Evolutionary conservation across 2,329 filamentous ascomycete genomes (phyloP).

Genomic region (Colletotrichum chlorophyti): DNA sequence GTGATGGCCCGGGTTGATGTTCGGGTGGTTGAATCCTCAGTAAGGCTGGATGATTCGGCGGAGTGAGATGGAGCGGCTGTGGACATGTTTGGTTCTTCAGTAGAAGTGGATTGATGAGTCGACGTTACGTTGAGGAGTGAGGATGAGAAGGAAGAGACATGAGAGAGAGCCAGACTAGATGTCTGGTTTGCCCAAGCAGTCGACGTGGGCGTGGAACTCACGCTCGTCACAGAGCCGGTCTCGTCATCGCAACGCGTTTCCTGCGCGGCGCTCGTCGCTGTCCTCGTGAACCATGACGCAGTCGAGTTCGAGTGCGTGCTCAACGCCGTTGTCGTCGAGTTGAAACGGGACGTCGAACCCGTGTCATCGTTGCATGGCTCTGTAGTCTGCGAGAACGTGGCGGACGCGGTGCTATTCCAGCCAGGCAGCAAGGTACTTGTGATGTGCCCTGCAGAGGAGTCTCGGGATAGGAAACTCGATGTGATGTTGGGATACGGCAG

Average conservation of each 20-base stretch:
- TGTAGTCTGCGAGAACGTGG: neutral
- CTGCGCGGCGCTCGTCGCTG: neutral
- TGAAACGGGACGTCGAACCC: neutral
- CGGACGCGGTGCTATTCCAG: neutral
- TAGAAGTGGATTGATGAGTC: no score
- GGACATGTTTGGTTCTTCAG: no score
- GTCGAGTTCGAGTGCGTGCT: neutral
- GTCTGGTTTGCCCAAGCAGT: neutral
- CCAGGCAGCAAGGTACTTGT: neutral
- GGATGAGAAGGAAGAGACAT: neutral
- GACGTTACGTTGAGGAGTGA: no score
- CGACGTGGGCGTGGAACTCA: neutral
- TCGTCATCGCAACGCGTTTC: neutral
- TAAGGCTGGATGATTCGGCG: no score
- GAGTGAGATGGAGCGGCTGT: no score
- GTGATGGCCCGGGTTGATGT: no score
- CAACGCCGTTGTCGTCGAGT: neutral
- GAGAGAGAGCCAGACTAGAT: neutral
- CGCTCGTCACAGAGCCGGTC: neutral
- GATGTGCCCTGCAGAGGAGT: neutral
- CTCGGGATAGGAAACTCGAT: neutral
- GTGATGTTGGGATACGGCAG: neutral
- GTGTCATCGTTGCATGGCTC: conserved; percentile 17
- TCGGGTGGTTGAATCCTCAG: no score
- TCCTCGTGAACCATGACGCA: neutral